These are phyloP conservation scores for Cavenderia fasciculata DNA, from an alignment of 78 protist species.

Conservation along the genomic window DNA sequence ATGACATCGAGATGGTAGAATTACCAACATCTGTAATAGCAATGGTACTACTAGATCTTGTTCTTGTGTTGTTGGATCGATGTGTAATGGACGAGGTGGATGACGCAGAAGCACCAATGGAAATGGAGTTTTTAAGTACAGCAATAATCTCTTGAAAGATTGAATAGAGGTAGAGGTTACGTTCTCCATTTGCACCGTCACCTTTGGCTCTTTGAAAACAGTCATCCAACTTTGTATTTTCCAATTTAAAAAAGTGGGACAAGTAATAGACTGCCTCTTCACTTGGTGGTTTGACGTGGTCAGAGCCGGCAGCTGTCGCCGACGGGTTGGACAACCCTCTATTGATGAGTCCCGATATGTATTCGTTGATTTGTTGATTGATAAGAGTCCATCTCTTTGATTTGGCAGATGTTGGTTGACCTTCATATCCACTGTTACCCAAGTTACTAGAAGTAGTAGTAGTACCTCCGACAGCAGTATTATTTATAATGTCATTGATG, in stretches of 20 bases:
- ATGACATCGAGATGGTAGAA: not conserved
- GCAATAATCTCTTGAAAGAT: not conserved
- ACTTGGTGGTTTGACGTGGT: too few species aligned
- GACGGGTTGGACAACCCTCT: not conserved
- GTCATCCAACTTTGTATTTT: constrained; percentile 17
- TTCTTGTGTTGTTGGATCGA: not conserved
- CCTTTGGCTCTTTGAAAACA: constrained; percentile 7
- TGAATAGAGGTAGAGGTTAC: not conserved
- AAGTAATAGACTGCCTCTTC: constrained; percentile 26
- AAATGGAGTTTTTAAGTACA: not conserved
- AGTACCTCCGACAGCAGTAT: not conserved
- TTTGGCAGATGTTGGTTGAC: not conserved
- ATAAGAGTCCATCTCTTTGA: too few species aligned
- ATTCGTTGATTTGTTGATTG: constrained; percentile 3
- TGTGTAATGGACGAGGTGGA: not conserved
- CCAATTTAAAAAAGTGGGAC: not conserved
- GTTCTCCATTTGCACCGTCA: not conserved
- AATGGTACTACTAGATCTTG: not conserved
- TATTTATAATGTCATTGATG: constrained; percentile 7
- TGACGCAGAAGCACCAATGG: not conserved
- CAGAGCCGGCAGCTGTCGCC: too few species aligned
- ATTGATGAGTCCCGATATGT: not conserved
- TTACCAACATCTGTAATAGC: not conserved
- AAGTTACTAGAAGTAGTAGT: not conserved
- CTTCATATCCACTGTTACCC: not conserved